Evolutionary conservation across 805 yeast species (phyloP).

Genomic region (Candida ficus): DNA sequence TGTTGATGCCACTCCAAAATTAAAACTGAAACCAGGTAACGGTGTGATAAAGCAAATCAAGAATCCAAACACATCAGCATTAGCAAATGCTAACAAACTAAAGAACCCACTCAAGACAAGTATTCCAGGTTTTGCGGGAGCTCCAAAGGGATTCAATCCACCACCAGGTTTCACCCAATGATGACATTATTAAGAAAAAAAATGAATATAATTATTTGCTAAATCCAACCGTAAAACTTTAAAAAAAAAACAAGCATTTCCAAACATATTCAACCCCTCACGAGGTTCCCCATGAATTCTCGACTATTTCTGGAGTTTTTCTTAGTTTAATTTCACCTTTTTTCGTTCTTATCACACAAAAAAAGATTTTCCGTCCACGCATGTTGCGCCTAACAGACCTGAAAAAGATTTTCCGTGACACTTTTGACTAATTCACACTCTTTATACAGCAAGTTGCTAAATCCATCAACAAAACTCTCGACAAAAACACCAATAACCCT

Average conservation of each 20-base stretch:
- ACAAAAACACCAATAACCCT: no score
- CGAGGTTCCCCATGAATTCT: no score
- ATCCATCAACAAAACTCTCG: no score
- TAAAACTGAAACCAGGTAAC: constrained; percentile 23
- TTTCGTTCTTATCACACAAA: neutral
- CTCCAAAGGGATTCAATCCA: constrained; percentile 41
- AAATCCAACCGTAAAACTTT: no score
- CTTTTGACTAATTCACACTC: neutral
- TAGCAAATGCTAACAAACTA: constrained; percentile 10
- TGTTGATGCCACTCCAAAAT: constrained; percentile 19
- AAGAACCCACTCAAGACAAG: constrained; percentile 25
- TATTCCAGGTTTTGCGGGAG: constrained; percentile 28
- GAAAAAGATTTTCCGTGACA: neutral
- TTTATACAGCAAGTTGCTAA: no score
- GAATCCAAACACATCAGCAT: neutral
- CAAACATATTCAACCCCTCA: no score
- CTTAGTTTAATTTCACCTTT: no score
- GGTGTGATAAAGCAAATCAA: constrained; percentile 29
- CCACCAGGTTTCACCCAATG: constrained; percentile 39
- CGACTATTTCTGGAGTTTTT: no score
- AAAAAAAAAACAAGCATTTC: no score
- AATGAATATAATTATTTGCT: no score
- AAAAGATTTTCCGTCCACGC: neutral
- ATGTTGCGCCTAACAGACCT: neutral
- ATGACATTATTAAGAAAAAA: neutral